Evolutionary conservation across 2,329 filamentous ascomycete genomes (phyloP).

Genomic region (Pseudocercospora vitis): DNA sequence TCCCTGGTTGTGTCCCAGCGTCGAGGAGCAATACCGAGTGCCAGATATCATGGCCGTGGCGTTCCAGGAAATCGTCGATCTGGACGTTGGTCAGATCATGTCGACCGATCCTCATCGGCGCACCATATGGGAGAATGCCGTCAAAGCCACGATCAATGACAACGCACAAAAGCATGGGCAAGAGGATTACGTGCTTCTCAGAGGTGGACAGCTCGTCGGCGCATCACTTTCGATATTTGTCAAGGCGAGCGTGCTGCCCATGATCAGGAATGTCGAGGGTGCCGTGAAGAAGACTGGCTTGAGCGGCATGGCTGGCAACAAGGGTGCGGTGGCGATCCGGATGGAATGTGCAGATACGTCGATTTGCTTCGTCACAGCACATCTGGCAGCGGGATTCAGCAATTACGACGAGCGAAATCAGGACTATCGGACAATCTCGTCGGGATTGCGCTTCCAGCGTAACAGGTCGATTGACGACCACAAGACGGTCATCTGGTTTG

Average conservation of each 20-base stretch:
- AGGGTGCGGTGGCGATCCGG: constrained; percentile 93
- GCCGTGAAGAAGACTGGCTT: constrained; percentile 92
- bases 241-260: constrained; percentile 69
- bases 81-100: constrained; percentile 98
- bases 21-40: constrained; percentile 57
- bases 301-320: constrained; percentile 97
- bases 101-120: constrained; percentile 88
- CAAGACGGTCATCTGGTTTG: constrained; percentile 87
- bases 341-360: constrained; percentile 92
- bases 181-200: constrained; percentile 82
- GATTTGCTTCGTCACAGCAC: constrained; percentile 92
- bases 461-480: constrained; percentile 92
- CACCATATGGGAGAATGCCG: constrained; percentile 80
- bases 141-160: constrained; percentile 73
- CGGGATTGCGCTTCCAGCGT: constrained; percentile 84
- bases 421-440: constrained; percentile 86
- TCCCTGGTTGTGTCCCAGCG: constrained; percentile 75
- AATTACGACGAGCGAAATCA: constrained; percentile 96
- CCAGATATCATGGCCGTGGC: constrained; percentile 88
- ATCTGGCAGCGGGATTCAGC: constrained; percentile 90
- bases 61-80: constrained; percentile 97
- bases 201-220: constrained; percentile 91
- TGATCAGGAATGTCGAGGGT: constrained; percentile 96
- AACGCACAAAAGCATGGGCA: constrained; percentile 64
- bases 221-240: constrained; percentile 92